Evolutionary conservation across 768 basidiomycete genomes (phyloP).

Genomic region (Xerocomellus dryophilus): DNA sequence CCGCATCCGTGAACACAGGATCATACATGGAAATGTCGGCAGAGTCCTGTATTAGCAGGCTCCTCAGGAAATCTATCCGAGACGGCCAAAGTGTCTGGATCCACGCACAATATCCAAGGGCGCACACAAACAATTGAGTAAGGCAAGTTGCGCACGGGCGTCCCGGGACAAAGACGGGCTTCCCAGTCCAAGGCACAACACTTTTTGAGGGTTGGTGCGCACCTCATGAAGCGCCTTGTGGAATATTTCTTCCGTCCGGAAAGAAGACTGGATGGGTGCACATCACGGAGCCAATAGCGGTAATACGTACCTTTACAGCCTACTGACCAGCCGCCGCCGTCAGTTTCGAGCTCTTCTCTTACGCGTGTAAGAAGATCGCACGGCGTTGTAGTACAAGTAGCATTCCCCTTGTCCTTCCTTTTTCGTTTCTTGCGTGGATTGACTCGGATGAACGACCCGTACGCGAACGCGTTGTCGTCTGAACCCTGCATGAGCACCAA

Average conservation of each 20-base stretch:
- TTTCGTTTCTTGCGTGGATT: constrained; percentile 51
- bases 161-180: constrained; percentile 62
- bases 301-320: constrained; percentile 51
- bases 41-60: constrained; percentile 39
- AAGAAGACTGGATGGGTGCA: not conserved
- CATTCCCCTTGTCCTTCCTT: constrained; percentile 33
- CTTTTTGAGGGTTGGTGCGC: constrained; percentile 26
- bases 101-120: constrained; percentile 58
- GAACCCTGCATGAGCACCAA: constrained; percentile 14
- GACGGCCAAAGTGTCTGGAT: constrained; percentile 8
- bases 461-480: constrained; percentile 32
- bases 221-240: constrained; percentile 31
- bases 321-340: constrained; percentile 51
- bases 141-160: constrained; percentile 66
- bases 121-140: constrained; percentile 55
- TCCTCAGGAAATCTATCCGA: constrained; percentile 9
- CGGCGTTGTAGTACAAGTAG: constrained; percentile 32
- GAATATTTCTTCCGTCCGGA: constrained; percentile 34
- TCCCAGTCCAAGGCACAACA: constrained; percentile 73
- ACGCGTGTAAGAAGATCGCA: constrained; percentile 40
- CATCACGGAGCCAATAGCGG: constrained; percentile 14
- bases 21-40: constrained; percentile 57
- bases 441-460: constrained; percentile 50
- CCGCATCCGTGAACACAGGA: constrained; percentile 69
- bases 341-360: constrained; percentile 42